Base-by-base conservation (phyloP, 129 eudicot genomes). In the Gnaphalium uliginosum region DNA sequence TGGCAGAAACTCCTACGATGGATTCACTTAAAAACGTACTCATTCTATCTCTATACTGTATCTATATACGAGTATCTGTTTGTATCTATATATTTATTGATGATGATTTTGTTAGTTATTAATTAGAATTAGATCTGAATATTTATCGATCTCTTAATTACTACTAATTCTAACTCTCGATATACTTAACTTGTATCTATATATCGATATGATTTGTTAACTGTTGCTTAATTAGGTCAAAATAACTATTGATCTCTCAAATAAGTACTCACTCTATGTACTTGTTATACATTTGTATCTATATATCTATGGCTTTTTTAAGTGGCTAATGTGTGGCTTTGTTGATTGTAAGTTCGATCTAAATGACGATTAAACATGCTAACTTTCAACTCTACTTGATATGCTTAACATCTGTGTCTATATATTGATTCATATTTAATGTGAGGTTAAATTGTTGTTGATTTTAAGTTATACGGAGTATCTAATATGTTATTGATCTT, bases 1-100 rank as follows among this genome's bases (percentile, higher is more conserved):
- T 84, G 4, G 97, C 97, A 6, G 87, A 89, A 8, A 91, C 97
- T 57, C 95, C 97, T 39, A 74, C 88, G 51, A 91, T 91, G 97
- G 97, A 91, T 73, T 88, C 97, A 9, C 89, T 91, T 23, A 91
- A 89, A 69, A 70, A 86, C 80, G 97, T 91, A 78, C 8, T 39
- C 17, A 37, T 48, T 69, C 61, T 11, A 22, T 48, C 1, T 30
- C 11, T 77, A 56, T 58, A 7, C 6, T 33, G 1, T 57, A 57
- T 33, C 8, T 32, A n/a, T 25, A 7, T 8, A 1, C 29, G n/a
- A 27, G 2, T 0, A 3, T 29, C 4, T 65, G 58, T 58, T 8
- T 32, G 18, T 63, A 63, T 63, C 5, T 63, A 5, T 62, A 17
- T 29, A 18, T 63, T 0, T 65, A 4, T 53, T 18, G 59, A 51